Conservation (phyloP, 371 early-diverging fungal genomes). For the Mortierella sp. region DNA sequence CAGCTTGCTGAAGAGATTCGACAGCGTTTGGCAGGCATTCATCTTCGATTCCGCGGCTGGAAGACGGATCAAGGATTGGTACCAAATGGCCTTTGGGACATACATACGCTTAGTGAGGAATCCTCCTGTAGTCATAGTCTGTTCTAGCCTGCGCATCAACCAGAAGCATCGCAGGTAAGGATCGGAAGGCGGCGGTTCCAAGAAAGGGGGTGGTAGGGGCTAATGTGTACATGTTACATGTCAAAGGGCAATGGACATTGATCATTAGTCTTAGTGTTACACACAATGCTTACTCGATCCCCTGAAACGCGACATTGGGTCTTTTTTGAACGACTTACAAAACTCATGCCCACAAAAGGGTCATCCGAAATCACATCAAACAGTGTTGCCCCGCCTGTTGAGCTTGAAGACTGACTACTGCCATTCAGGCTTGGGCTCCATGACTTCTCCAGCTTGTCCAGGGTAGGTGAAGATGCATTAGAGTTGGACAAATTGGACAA, state of each 20-base stretch:
- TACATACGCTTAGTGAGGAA: constrained; percentile 55
- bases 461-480: constrained; percentile 24
- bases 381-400: constrained; percentile 32
- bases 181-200: constrained; percentile 52
- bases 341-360: constrained; percentile 39
- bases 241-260: too few species aligned
- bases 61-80: constrained; percentile 44
- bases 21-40: constrained; percentile 39
- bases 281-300: too few species aligned
- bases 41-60: constrained; percentile 50
- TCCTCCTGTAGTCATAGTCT: constrained; percentile 56
- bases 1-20: constrained; percentile 18
- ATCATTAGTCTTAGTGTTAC: too few species aligned
- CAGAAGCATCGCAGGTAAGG: constrained; percentile 55
- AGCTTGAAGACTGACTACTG: neutral
- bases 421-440: constrained; percentile 38
- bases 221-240: neutral
- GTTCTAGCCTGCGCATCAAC: constrained; percentile 57
- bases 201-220: constrained; percentile 42
- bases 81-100: constrained; percentile 57
- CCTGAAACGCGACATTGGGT: neutral
- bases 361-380: constrained; percentile 44
- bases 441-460: constrained; percentile 37
- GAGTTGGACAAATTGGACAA: constrained; percentile 27
- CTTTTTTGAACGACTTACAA: constrained; percentile 29